Percentiles rank a stretch among this genome's conserved stretches.
Evolutionary conservation across 495 filamentous ascomycete genomes (phyloP).

Genomic region (Penicillium silybi): DNA sequence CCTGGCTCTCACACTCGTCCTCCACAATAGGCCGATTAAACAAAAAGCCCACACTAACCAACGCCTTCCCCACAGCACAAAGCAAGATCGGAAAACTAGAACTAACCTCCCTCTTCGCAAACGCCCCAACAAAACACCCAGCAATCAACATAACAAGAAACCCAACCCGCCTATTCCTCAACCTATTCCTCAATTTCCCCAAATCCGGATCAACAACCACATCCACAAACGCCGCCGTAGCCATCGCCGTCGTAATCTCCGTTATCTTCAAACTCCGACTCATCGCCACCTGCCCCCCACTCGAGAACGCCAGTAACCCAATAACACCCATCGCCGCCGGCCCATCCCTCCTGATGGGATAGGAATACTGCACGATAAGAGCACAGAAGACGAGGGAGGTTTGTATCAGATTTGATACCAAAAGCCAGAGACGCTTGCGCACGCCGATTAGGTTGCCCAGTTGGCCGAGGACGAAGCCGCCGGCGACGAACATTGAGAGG

Average conservation of each 20-base stretch:
- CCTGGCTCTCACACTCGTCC: neutral
- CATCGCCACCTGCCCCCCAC: constrained; percentile 58
- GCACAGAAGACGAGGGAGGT: constrained; percentile 52
- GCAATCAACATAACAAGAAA: constrained; percentile 49
- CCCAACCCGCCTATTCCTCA: constrained; percentile 46
- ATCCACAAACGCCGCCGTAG: constrained; percentile 61
- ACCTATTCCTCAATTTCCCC: constrained; percentile 39
- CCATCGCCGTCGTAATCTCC: constrained; percentile 66
- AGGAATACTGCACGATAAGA: constrained; percentile 41
- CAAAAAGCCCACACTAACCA: constrained; percentile 12
- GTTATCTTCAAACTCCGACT: constrained; percentile 50
- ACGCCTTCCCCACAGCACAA: constrained; percentile 17
- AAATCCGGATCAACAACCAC: constrained; percentile 52
- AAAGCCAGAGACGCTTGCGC: constrained; percentile 48
- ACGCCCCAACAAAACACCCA: constrained; percentile 52
- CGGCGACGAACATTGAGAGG: constrained; percentile 52
- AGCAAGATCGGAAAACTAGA: constrained; percentile 19
- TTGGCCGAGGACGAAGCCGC: constrained; percentile 53
- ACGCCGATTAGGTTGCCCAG: constrained; percentile 49
- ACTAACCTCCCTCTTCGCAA: constrained; percentile 11
- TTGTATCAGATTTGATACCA: constrained; percentile 50
- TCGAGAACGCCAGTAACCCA: constrained; percentile 50
- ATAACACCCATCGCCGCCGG: constrained; percentile 39
- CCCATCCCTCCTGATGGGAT: constrained; percentile 29
- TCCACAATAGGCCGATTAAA: constrained; percentile 13